Conservation (phyloP, 306 rosid species). For the Elaeagnus macrophylla region DNA sequence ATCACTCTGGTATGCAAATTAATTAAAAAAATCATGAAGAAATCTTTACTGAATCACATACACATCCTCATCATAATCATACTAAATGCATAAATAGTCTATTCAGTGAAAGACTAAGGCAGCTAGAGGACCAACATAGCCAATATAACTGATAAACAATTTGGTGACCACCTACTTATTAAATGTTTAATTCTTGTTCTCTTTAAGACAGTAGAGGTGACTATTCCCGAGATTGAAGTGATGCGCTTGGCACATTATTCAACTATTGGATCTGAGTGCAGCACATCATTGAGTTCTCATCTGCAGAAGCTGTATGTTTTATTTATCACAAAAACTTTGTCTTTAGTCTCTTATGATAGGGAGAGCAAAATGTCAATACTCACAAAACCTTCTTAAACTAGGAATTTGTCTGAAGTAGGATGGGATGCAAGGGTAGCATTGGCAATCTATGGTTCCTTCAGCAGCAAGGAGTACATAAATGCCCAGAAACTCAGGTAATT, state of each 20-base stretch:
- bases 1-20: background rate
- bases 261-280: conserved; percentile 82
- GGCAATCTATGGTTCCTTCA: conserved; percentile 64
- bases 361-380: conserved; percentile 19
- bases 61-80: too few relatives aligned
- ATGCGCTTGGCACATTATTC: conserved; percentile 90
- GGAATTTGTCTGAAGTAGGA: conserved; percentile 63
- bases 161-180: conserved; percentile 17
- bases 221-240: conserved; percentile 86
- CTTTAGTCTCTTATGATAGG: conserved; percentile 8
- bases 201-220: conserved; percentile 63
- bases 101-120: too few relatives aligned
- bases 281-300: conserved; percentile 42
- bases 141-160: background rate
- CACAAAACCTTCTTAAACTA: conserved; percentile 30
- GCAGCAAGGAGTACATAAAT: conserved; percentile 70
- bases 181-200: conserved; percentile 4
- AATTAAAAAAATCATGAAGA: too few relatives aligned
- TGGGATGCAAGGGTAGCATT: conserved; percentile 92
- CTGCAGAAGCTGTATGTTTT: conserved; percentile 43
- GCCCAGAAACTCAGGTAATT: conserved; percentile 81
- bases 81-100: too few relatives aligned
- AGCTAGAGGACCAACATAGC: background rate
- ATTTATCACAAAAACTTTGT: conserved; percentile 13
- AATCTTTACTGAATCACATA: too few relatives aligned